Evolutionary conservation across 306 rosid species (phyloP), one percentile per base, ranked within the genome.

Genomic region (Rubus idaeus): DNA sequence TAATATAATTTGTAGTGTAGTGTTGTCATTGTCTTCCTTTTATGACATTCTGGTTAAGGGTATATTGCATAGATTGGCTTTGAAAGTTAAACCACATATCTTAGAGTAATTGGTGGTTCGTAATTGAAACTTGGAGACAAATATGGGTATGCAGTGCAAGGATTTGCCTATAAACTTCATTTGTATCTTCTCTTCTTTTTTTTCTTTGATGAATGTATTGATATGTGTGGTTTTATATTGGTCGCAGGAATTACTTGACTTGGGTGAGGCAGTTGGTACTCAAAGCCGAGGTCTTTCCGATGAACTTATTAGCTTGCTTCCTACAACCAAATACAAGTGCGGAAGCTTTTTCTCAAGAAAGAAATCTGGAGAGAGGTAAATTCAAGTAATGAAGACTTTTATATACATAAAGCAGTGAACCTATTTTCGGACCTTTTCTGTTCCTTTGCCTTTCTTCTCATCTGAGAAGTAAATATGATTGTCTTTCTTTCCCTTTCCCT

Each of bases 261-360:
- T 91, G 75, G 96, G 97, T 50, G 98, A 94, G 80, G 88, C 96
- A 49, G 94, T 91, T 78, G 98, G 96, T 82, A 89, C 91, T 67
- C 85, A 94, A 85, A 90, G 88, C 81, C 88, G 96, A 52, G 97
- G 98, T 69, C 97, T 94, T 74, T 83, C 96, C 2, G 85, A 85
- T 68, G 97, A 94, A 71, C 96, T 88, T 45, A 94, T 94, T 70
- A 88, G 83, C 79, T 84, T 71, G 75, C 96, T 94, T 86, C 98
- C 97, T 16, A 90, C 87, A 55, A 83, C 96, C 0, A 89, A 89
- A 73, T 91, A 83, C 88, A 91, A 87, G 78, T 87, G 84, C 30
- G 81, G 88, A 65, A 84, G 87, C 86, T 79, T 94, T 71, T 94
- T 94, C 91, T 91, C 88, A 47, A 80, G 91, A 71, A 91, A 90